These are phyloP conservation scores for Geotrichum histeridarum DNA, from an alignment of 1,139 yeast genomes.

Conservation along the genomic window DNA sequence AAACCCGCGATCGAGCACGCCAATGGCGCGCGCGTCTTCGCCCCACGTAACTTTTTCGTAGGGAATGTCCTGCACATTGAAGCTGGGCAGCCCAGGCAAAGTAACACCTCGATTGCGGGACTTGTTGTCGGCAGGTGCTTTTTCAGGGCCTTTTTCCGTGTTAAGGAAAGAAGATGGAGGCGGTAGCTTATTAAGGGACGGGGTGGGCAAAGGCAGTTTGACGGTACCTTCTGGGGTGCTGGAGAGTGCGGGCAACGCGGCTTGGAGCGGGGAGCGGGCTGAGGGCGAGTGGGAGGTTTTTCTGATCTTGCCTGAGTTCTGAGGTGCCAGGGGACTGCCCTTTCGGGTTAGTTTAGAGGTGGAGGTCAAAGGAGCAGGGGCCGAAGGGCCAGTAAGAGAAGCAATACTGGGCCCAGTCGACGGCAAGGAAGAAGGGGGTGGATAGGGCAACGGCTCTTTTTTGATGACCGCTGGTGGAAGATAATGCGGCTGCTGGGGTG, in stretches of 20 bases:
- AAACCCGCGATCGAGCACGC: slow-evolving; percentile 32
- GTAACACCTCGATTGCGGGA: neutral
- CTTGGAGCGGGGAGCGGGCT: neutral
- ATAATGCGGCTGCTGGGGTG: slow-evolving; percentile 2
- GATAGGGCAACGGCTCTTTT: slow-evolving; percentile 1
- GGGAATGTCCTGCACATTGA: slow-evolving; percentile 28
- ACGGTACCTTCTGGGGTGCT: neutral
- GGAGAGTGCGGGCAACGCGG: neutral
- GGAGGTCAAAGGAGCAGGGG: slow-evolving; percentile 1
- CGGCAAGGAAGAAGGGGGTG: neutral
- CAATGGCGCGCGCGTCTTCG: slow-evolving; percentile 34
- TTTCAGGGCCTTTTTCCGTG: neutral
- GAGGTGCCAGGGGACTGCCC: slow-evolving; percentile 2
- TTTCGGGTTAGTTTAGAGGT: neutral
- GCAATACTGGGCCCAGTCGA: neutral
- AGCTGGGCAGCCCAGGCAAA: slow-evolving; percentile 9
- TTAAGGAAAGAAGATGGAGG: slow-evolving; percentile 2
- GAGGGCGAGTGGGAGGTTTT: slow-evolving; percentile 2
- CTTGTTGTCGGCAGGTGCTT: neutral
- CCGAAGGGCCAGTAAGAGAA: slow-evolving; percentile 1
- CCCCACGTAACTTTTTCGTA: slow-evolving; percentile 30
- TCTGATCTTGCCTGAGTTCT: neutral
- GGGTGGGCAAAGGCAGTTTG: neutral
- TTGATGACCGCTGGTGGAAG: slow-evolving; percentile 7
- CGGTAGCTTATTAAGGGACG: neutral